Evolutionary conservation across 2,329 filamentous ascomycete genomes (phyloP).

Genomic region (Fusarium sp.): DNA sequence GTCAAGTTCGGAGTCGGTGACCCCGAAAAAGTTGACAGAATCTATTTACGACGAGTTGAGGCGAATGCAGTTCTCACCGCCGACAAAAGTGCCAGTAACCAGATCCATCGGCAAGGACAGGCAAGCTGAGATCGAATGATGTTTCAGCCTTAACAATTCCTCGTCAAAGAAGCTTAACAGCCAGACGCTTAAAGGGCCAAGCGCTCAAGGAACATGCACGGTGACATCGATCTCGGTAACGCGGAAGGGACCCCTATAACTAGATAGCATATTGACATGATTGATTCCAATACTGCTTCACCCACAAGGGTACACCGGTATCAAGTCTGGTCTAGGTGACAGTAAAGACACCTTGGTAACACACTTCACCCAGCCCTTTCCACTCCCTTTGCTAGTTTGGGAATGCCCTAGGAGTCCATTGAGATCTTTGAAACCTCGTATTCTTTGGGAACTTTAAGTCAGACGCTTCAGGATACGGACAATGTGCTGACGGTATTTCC

Average conservation of each 20-base stretch:
- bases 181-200: background rate
- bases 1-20: background rate
- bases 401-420: background rate
- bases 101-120: background rate
- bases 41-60: background rate
- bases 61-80: background rate
- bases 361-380: background rate
- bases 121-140: background rate
- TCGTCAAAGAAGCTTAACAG: background rate
- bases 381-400: background rate
- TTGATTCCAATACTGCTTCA: no score
- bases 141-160: conserved; percentile 9
- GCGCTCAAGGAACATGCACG: background rate
- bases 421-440: background rate
- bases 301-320: no score
- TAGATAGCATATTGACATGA: no score
- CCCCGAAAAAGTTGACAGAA: background rate
- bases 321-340: background rate
- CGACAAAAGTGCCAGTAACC: background rate
- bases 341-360: background rate
- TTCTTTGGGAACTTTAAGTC: conserved; percentile 1
- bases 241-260: background rate
- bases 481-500: background rate
- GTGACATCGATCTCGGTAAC: background rate
- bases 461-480: conserved; percentile 3